A percentile compares a stretch with the other conserved stretches of the same genome.
These are phyloP conservation scores for Erucastrum elatum DNA, from an alignment of 345 rosid species.

Conservation along the genomic window DNA sequence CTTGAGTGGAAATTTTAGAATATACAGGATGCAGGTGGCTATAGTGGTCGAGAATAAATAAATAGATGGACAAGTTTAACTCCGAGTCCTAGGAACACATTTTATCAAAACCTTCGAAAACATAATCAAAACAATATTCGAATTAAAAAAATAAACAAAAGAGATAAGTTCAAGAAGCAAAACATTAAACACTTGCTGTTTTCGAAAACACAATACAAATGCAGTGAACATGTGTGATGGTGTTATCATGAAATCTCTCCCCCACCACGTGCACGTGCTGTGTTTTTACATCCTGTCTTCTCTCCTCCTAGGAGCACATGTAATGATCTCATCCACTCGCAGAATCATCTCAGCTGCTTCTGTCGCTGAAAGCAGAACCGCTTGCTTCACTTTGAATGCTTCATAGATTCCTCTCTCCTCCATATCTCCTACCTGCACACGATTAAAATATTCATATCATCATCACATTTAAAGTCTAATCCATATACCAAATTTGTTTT, in stretches of 20 bases:
- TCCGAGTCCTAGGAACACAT: neutral
- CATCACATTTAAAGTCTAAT: conserved; percentile 5
- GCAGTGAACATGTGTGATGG: neutral
- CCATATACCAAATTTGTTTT: neutral
- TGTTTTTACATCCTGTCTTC: conserved; percentile 69
- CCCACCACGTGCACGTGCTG: conserved; percentile 17
- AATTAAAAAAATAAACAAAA: neutral
- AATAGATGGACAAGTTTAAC: neutral
- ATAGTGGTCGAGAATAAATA: neutral
- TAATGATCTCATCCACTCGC: conserved; percentile 78
- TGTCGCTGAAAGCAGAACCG: conserved; percentile 87
- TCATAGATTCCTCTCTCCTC: conserved; percentile 82
- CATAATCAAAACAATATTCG: conserved; percentile 3
- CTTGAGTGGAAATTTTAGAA: neutral
- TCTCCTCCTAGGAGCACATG: conserved; percentile 78
- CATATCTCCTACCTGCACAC: conserved; percentile 81
- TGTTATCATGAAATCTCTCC: neutral
- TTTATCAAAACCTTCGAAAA: conserved; percentile 14
- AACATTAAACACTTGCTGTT: conserved; percentile 5
- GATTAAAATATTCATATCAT: neutral
- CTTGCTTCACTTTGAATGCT: conserved; percentile 96
- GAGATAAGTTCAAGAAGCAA: neutral
- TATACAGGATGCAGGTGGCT: neutral
- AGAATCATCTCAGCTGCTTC: conserved; percentile 95
- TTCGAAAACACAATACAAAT: conserved; percentile 3